Base-by-base conservation (phyloP, 1,284 basidiomycete genomes). In the Tilletia walkeri region DNA sequence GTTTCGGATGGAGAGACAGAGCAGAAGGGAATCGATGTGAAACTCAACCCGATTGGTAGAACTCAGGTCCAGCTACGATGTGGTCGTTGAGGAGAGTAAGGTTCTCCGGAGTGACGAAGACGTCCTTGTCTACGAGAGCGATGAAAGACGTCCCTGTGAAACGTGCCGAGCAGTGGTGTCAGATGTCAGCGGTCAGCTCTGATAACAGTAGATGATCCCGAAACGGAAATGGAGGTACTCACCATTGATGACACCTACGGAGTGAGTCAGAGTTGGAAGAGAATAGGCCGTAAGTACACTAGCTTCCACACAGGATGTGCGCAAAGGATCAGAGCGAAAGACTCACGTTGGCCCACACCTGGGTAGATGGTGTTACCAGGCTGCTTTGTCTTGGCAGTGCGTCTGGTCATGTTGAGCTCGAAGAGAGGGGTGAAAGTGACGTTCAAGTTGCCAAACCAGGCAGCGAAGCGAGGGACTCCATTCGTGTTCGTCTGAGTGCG, bases 1-100 rank as follows among this genome's bases (percentile, higher is more conserved):
- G 41, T 45, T 1, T 45, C 3, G 41, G 41, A 45, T 7, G 9
- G 41, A 14, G 41, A 9, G 41, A 45, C 9, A 45, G 14, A 14
- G 14, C 14, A 14, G 14, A 45, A 14, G 3, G 34, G n/a, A 39
- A 47, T 34, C 30, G 24, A 41, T 49, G 39, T 14, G 38, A 10
- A n/a, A 67, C 56, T 72, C 68, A 79, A 54, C 74, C 78, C 36
- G 76, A 72, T 67, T 78, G 76, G 72, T 74, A 79, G 69, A 79
- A 72, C 41, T 74, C 75, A 4, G 76, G 78, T 2, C 78, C 78
- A 9, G 78, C 78, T 20, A 78, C 75, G 38, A 73, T 70, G 54
- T 78, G 73, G 5, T 74, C 63, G 72, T 75, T 75, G 69, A 79
- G 77, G 6, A 79, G 50, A 5, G 71, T 67, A 14, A 78, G 59